These are phyloP conservation scores for Halenospora varia DNA, from an alignment of 495 filamentous ascomycete species.

Conservation along the genomic window DNA sequence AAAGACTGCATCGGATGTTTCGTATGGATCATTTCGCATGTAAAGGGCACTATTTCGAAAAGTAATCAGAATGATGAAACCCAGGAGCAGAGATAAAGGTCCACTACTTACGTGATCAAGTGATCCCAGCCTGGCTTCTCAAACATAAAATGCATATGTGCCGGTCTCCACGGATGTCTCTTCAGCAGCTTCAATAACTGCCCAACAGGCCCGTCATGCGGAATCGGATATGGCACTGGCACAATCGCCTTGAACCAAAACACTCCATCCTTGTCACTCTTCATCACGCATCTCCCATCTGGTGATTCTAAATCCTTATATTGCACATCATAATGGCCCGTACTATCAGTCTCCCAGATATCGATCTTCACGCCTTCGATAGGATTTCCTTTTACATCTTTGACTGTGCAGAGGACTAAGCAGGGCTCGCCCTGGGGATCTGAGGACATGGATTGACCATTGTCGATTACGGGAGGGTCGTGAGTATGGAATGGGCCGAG, in stretches of 20 bases:
- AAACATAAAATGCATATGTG: constrained; percentile 96
- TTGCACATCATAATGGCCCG: constrained; percentile 89
- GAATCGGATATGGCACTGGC: constrained; percentile 87
- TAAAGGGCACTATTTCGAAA: constrained; percentile 64
- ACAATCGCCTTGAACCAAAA: constrained; percentile 91
- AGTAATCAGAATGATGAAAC: background rate
- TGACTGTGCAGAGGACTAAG: constrained; percentile 72
- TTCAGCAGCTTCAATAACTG: constrained; percentile 65
- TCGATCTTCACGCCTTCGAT: constrained; percentile 72
- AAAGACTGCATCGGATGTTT: constrained; percentile 88
- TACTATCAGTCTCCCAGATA: constrained; percentile 91
- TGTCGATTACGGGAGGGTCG: constrained; percentile 62
- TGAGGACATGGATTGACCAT: constrained; percentile 67
- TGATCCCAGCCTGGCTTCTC: constrained; percentile 78
- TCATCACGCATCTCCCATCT: constrained; percentile 78
- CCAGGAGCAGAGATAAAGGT: constrained; percentile 38
- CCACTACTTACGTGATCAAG: constrained; percentile 72
- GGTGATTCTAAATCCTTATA: constrained; percentile 64
- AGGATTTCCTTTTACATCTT: constrained; percentile 63
- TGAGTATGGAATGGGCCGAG: constrained; percentile 94
- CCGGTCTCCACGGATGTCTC: constrained; percentile 77
- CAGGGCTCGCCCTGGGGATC: constrained; percentile 68
- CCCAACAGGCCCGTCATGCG: constrained; percentile 85
- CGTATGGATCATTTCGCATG: constrained; percentile 78
- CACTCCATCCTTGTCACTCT: constrained; percentile 60